A percentile compares a stretch with the other conserved stretches of the same genome.
These are phyloP conservation scores for Candida sithepensis DNA, from an alignment of 805 yeast genomes.

Conservation along the genomic window DNA sequence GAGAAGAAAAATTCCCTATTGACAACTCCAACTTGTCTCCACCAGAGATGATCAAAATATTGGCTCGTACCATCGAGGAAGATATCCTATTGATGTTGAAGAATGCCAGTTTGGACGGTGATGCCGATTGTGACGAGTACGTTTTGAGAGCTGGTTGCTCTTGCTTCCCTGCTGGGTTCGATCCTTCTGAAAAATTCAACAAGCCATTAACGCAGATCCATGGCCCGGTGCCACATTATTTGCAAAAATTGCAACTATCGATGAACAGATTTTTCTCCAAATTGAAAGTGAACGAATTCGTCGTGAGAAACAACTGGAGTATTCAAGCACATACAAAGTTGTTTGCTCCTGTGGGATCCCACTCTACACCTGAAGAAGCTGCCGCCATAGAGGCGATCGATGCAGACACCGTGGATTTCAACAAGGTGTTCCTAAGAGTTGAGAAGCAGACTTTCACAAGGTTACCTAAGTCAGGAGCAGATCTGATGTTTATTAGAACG, in stretches of 20 bases:
- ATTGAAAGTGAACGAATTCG: constrained; percentile 49
- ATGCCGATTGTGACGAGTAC: constrained; percentile 51
- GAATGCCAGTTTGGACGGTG: constrained; percentile 31
- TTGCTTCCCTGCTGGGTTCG: constrained; percentile 72
- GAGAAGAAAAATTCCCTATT: constrained; percentile 37
- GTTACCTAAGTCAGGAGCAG: constrained; percentile 44
- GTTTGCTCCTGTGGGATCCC: constrained; percentile 44
- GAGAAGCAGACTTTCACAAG: constrained; percentile 59
- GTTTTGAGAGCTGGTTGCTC: constrained; percentile 52
- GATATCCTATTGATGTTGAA: constrained; percentile 55
- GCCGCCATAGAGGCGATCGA: constrained; percentile 34
- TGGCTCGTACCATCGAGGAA: constrained; percentile 47
- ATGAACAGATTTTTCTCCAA: constrained; percentile 67
- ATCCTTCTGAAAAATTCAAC: constrained; percentile 52
- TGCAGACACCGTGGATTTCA: constrained; percentile 36
- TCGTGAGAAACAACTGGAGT: constrained; percentile 68
- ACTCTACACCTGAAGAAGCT: constrained; percentile 33
- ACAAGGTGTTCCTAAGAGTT: constrained; percentile 50
- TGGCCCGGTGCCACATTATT: constrained; percentile 69
- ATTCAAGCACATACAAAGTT: constrained; percentile 56
- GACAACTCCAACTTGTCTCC: constrained; percentile 11
- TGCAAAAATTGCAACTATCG: constrained; percentile 48
- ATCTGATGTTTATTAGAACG: constrained; percentile 53
- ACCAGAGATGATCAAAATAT: constrained; percentile 14
- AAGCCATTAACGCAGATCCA: constrained; percentile 59